These are phyloP conservation scores for Sporormia fimetaria DNA, from an alignment of 495 filamentous ascomycete genomes.

Conservation along the genomic window DNA sequence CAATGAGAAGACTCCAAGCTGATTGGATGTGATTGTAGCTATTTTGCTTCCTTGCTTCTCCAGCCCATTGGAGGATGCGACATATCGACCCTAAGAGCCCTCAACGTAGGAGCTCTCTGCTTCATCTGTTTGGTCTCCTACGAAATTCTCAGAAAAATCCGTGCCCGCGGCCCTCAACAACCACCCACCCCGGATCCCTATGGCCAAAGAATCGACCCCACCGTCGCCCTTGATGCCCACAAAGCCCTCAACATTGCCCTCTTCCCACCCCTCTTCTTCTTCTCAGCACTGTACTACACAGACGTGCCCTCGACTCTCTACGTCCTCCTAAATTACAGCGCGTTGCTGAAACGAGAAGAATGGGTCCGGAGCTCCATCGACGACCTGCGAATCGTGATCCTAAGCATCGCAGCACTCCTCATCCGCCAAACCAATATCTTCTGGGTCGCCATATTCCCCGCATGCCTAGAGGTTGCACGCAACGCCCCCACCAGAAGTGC, in stretches of 20 bases:
- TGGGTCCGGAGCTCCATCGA: not conserved
- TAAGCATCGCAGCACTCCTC: conserved; percentile 51
- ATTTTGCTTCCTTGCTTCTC: conserved; percentile 42
- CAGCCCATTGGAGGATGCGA: conserved; percentile 32
- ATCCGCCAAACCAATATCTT: conserved; percentile 95
- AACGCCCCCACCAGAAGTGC: conserved; percentile 5
- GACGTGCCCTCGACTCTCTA: conserved; percentile 57
- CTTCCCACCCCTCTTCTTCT: conserved; percentile 90
- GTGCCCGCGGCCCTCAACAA: conserved; percentile 1
- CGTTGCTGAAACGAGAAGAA: conserved; percentile 13
- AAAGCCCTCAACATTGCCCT: conserved; percentile 69
- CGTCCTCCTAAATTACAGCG: conserved; percentile 39
- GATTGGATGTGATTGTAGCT: conserved; percentile 37
- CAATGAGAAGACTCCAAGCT: no score
- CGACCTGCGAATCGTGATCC: conserved; percentile 24
- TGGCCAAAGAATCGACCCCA: not conserved
- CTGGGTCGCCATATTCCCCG: conserved; percentile 82
- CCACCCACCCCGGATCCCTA: not conserved
- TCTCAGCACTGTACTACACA: conserved; percentile 88
- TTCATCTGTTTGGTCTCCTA: conserved; percentile 5
- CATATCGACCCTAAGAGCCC: conserved; percentile 37
- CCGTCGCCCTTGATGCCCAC: conserved; percentile 33
- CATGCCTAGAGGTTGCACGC: conserved; percentile 57
- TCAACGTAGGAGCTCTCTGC: conserved; percentile 41
- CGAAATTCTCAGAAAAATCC: conserved; percentile 15